Evolutionary conservation across 2,329 filamentous ascomycete genomes (phyloP).

Genomic region (Zarea fungicola): DNA sequence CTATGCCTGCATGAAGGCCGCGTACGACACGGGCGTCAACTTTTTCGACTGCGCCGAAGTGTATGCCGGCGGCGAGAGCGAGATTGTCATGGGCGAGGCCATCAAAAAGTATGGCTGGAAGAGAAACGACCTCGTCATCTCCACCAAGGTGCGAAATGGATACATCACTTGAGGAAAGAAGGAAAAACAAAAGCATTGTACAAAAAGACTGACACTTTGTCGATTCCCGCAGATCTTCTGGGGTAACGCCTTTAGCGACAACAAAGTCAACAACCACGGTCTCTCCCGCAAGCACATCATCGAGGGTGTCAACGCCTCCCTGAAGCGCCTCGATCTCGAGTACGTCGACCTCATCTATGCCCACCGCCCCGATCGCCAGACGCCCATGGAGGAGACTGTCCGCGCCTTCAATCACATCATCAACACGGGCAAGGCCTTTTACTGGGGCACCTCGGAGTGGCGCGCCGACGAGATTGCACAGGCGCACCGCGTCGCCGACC

Average conservation of each 20-base stretch:
- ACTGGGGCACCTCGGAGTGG: constrained; percentile 69
- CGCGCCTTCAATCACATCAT: constrained; percentile 68
- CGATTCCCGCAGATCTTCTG: constrained; percentile 51
- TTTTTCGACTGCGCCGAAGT: constrained; percentile 58
- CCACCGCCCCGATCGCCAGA: constrained; percentile 61
- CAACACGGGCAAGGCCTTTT: constrained; percentile 61
- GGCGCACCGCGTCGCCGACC: constrained; percentile 56
- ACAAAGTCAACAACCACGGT: constrained; percentile 61
- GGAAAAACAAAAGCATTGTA: too few relatives aligned
- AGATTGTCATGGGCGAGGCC: constrained; percentile 57
- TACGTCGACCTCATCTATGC: constrained; percentile 67
- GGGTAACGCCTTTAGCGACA: constrained; percentile 55
- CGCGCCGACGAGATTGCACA: constrained; percentile 59
- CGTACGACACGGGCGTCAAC: constrained; percentile 56
- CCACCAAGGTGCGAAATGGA: constrained; percentile 45
- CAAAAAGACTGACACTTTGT: neutral
- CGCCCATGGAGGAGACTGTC: constrained; percentile 66
- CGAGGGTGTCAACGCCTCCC: constrained; percentile 56
- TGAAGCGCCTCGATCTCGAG: constrained; percentile 51
- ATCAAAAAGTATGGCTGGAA: constrained; percentile 58
- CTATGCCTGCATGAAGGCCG: constrained; percentile 56
- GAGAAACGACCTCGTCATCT: constrained; percentile 55
- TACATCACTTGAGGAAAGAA: too few relatives aligned
- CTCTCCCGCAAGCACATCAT: constrained; percentile 65
- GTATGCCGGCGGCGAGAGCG: constrained; percentile 55